Base-by-base conservation (phyloP, 257 asterid species). In the Solanum sitiens region DNA sequence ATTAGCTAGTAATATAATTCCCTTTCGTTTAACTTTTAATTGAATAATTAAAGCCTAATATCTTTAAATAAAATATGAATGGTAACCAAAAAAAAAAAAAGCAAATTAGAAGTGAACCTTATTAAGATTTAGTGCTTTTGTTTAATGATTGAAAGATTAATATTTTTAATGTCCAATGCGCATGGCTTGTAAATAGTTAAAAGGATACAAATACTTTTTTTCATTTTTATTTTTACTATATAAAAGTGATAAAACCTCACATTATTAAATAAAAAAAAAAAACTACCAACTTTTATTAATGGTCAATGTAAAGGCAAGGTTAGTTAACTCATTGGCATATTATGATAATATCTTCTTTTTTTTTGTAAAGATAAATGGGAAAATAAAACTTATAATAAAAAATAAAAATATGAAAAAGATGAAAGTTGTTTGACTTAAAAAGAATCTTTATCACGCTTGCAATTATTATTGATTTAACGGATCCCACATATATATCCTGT, bases 371-470 rank as follows among this genome's bases (percentile, higher is more conserved):
- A 47, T 47, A 16, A 80, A 27, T 32, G 21, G 68, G 7, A 30
- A 47, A 27, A 27, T n/a, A 79, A 8, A 30, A 45, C 37, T 32
- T 44, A 65, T 7, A 75, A 2, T 53, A 42, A 15, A 8, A 8
- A 7, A 40, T 8, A 30, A 37, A 11, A 8, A 37, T 21, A n/a
- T 15, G 21, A 9, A 44, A 65, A 84, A 71, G 27, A 39, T 40
- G 14, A 42, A 71, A 85, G 77, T 63, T 42, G 79, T 85, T 85
- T 85, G 87, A 85, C 87, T 85, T 85, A 10, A 47, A 77, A 80
- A 80, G 87, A 67, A 85, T 71, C 44, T 59, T 21, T 59, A n/a
- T 63, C 88, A 88, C 88, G 88, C 88, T 84, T 84, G 44, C 73
- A 61, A 88, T 88, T 32, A 88, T 88, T 32, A 84, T 84, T 88